Evolutionary conservation across 129 eudicot species (phyloP).

Genomic region (Helichrysum umbraculigerum): DNA sequence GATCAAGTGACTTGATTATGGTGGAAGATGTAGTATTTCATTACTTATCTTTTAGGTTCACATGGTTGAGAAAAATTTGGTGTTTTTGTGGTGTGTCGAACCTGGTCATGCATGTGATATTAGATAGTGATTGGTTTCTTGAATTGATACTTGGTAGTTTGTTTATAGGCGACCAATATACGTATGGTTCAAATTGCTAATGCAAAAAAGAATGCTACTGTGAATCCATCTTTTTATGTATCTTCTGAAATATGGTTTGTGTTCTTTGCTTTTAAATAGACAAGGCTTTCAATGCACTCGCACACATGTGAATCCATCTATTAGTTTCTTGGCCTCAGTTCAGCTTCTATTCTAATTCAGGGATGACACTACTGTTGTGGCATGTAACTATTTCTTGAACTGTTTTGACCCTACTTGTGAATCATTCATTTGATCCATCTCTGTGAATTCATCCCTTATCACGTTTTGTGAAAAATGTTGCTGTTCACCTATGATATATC

Average conservation of each 20-base stretch:
- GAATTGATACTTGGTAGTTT: neutral
- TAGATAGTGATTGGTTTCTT: neutral
- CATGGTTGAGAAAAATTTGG: constrained; percentile 1
- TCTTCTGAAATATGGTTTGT: neutral
- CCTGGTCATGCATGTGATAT: neutral
- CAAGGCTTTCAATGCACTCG: neutral
- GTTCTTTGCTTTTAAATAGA: neutral
- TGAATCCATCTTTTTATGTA: neutral
- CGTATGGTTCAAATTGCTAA: neutral
- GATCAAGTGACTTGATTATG: neutral
- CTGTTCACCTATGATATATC: neutral
- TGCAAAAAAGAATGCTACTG: neutral
- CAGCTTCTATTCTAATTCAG: constrained; percentile 4
- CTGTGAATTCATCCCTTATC: constrained; percentile 8
- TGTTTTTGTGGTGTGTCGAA: constrained; percentile 17
- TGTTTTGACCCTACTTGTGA: neutral
- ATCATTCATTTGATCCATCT: neutral
- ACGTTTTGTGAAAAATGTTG: neutral
- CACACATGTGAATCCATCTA: neutral
- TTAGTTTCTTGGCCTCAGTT: neutral
- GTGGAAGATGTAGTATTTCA: neutral
- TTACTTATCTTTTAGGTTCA: neutral
- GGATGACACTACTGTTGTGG: neutral
- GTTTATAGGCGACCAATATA: neutral
- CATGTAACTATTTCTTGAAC: neutral